Base-by-base conservation (phyloP, 108 stramenopile genomes). In the Cyclotella kingstonii region DNA sequence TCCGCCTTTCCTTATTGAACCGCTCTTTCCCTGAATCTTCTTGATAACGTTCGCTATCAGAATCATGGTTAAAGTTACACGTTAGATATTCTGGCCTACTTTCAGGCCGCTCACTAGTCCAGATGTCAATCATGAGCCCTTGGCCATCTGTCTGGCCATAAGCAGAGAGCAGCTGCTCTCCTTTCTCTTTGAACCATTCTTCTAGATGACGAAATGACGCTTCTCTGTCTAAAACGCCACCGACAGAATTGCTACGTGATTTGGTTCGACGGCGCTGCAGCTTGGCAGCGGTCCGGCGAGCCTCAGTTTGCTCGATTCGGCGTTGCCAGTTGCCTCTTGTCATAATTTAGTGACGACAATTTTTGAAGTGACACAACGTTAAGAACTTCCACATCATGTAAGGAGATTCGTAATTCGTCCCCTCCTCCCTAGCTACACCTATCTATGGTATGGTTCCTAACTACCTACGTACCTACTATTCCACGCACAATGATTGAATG, bases 291-390 rank as follows among this genome's bases (percentile, higher is more conserved):
- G 34, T 38, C 23, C 72, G 63, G 4, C 46, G 56, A 4, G 77
- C 73, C 47, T 78, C 83, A 11, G 77, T 65, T 44, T 54, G 48
- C 30, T 84, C 82, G 19, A 80, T 73, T 0, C 82, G 79, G 12
- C 48, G 39, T 66, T 83, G 79, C 76, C 79, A 83, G 44, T 83
- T 83, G 30, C 79, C 76, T 40, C 77, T 59, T 11, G 65, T 72
- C 80, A 81, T 81, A 14, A 10, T 56, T 5, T n/a, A n/a, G n/a
- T n/a, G n/a, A n/a, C n/a, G n/a, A n/a, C n/a, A n/a, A n/a, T n/a
- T n/a, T n/a, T n/a, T n/a, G n/a, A n/a, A n/a, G n/a, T n/a, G n/a
- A n/a, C n/a, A n/a, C n/a, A n/a, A n/a, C n/a, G n/a, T n/a, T n/a
- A n/a, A n/a, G n/a, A n/a, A n/a, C n/a, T n/a, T n/a, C n/a, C n/a